phyloP scores from a whole-genome alignment of 768 basidiomycete genomes.

The Phaffia australis region DNA sequence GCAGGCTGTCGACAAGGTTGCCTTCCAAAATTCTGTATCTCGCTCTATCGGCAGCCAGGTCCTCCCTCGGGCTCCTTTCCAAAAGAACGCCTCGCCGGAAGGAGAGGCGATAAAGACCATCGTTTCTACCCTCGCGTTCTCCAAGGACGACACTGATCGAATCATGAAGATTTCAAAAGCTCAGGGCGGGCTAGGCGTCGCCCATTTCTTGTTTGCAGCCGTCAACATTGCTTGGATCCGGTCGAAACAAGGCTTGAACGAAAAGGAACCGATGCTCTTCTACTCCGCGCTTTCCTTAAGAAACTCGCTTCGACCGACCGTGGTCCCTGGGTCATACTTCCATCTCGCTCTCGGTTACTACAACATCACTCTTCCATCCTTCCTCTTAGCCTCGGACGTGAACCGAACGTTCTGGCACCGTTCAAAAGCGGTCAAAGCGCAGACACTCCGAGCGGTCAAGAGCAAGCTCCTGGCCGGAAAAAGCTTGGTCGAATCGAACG shows the following conservation, averaged over 20 bases:
- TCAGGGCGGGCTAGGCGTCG: constrained; percentile 55
- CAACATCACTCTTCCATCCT: constrained; percentile 66
- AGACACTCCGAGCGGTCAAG: constrained; percentile 55
- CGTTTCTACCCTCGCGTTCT: constrained; percentile 57
- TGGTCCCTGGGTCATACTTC: constrained; percentile 53
- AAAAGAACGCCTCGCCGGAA: too few relatives aligned
- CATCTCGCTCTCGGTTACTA: constrained; percentile 68
- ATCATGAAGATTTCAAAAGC: constrained; percentile 61
- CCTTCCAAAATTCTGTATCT: neutral
- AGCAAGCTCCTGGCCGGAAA: constrained; percentile 46
- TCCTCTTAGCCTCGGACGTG: constrained; percentile 41
- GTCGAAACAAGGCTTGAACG: constrained; percentile 33
- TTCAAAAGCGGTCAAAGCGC: constrained; percentile 54
- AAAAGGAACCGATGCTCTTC: constrained; percentile 48
- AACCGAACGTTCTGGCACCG: constrained; percentile 59
- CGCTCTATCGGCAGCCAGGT: constrained; percentile 1
- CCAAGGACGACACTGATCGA: constrained; percentile 47
- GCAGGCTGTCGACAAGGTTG: neutral
- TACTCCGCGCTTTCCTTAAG: constrained; percentile 58
- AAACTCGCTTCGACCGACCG: constrained; percentile 51
- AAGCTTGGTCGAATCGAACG: constrained; percentile 53
- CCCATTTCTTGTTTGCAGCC: constrained; percentile 62
- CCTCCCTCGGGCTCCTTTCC: neutral
- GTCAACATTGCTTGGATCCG: constrained; percentile 63
- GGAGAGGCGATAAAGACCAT: constrained; percentile 43